Conservation (phyloP, 2,329 filamentous ascomycete species). For the Ophiocordyceps polyrhachis-furcata region DNA sequence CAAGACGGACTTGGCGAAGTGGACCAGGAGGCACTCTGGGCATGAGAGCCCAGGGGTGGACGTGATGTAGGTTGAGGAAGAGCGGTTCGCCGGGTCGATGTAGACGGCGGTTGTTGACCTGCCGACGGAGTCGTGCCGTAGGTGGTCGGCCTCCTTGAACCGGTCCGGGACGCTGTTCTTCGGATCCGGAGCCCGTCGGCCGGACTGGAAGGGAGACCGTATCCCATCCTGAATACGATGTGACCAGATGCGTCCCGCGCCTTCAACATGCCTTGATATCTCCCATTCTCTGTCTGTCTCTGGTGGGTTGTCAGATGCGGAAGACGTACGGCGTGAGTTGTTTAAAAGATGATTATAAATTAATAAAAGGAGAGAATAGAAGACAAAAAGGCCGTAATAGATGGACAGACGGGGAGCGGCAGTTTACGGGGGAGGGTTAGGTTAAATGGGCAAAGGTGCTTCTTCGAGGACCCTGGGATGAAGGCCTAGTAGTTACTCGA, state of each 20-base stretch:
- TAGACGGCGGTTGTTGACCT: constrained; percentile 8
- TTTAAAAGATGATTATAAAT: not conserved
- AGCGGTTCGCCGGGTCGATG: constrained; percentile 7
- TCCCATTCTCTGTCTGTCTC: not conserved
- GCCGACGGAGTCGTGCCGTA: constrained; percentile 4
- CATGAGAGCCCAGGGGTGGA: constrained; percentile 2
- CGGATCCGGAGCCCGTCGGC: constrained; percentile 16
- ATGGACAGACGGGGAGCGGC: not conserved
- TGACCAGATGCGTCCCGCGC: not conserved
- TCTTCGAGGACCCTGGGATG: not conserved
- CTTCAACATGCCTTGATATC: constrained; percentile 1
- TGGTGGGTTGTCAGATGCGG: not conserved
- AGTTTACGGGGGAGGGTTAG: not conserved
- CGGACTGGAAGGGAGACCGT: constrained; percentile 21
- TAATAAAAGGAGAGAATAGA: not conserved
- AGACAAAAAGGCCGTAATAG: not conserved
- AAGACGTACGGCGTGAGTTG: not conserved
- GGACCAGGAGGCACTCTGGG: not conserved
- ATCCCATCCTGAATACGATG: constrained; percentile 18
- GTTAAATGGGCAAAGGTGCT: not conserved
- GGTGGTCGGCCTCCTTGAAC: constrained; percentile 2
- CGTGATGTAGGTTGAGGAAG: constrained; percentile 8
- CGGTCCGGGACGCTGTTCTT: constrained; percentile 8
- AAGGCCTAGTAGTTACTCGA: not conserved
- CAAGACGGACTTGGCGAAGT: not conserved